Conservation (phyloP, 2,329 filamentous ascomycete genomes). For the Nemania serpens region DNA sequence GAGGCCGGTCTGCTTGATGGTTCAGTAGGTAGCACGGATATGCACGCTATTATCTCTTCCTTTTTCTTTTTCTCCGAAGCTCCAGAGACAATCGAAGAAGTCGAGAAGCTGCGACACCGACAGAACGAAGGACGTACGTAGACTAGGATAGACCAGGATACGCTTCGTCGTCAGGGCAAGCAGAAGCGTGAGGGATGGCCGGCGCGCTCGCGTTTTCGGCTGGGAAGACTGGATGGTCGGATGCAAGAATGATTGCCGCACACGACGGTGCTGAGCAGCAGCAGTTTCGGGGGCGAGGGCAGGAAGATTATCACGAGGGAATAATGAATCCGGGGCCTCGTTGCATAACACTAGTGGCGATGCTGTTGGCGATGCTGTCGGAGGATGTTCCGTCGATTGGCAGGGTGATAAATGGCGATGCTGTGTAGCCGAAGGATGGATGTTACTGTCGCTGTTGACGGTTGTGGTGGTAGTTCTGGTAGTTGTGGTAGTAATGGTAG, state of each 20-base stretch:
- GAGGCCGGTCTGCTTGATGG: slow-evolving; percentile 9
- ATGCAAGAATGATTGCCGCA: not conserved
- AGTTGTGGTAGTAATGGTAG: slow-evolving; percentile 4
- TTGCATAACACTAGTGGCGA: slow-evolving; percentile 14
- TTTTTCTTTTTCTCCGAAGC: slow-evolving; percentile 9
- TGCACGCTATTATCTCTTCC: slow-evolving; percentile 7
- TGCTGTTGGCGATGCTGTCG: slow-evolving; percentile 15
- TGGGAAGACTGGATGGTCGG: not conserved
- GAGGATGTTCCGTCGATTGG: slow-evolving; percentile 7
- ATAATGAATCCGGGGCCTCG: slow-evolving; percentile 2
- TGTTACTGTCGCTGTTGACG: slow-evolving; percentile 6
- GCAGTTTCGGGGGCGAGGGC: not conserved
- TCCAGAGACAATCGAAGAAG: slow-evolving; percentile 15
- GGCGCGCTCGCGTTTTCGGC: slow-evolving; percentile 15
- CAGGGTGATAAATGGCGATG: slow-evolving; percentile 5
- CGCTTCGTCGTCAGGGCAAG: slow-evolving; percentile 11
- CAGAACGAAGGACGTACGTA: not conserved
- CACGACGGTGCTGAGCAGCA: not conserved
- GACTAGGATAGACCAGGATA: not conserved
- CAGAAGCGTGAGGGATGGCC: slow-evolving; percentile 2
- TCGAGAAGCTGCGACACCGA: slow-evolving; percentile 15
- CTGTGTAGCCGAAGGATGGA: not conserved
- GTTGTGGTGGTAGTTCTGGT: slow-evolving; percentile 3
- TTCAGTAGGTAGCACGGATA: slow-evolving; percentile 13
- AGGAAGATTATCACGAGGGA: not conserved